Evolutionary conservation across 176 grass and related monocot species (phyloP).

Genomic region (Aegilops speltoides): DNA sequence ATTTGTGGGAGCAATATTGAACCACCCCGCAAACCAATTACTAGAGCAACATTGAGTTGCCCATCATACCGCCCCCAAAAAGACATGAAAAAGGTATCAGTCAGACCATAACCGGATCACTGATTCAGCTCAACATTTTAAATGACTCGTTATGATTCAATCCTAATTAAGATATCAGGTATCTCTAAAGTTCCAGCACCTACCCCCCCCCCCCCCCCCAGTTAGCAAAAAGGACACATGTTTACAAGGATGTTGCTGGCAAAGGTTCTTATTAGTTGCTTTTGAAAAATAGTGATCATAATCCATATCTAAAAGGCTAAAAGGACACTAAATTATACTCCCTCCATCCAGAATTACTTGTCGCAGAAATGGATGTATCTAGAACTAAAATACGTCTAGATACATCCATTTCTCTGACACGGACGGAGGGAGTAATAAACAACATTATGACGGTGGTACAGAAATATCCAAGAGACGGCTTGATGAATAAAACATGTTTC

Average conservation of each 20-base stretch:
- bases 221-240: not conserved
- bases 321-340: not conserved
- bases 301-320: not conserved
- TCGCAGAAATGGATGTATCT: too few relatives aligned
- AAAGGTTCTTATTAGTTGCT: conserved; percentile 12
- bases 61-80: not conserved
- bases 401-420: too few relatives aligned
- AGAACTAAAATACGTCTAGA: too few relatives aligned
- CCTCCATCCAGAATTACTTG: too few relatives aligned
- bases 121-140: not conserved
- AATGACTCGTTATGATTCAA: not conserved
- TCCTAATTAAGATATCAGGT: conserved; percentile 3
- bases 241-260: conserved; percentile 13
- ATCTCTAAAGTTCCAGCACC: not conserved
- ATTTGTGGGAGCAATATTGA: not conserved
- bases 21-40: not conserved
- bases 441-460: not conserved
- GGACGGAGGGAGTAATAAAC: not conserved
- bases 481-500: conserved; percentile 3
- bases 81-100: not conserved
- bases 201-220: not conserved
- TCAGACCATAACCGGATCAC: not conserved
- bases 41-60: not conserved
- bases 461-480: conserved; percentile 1
- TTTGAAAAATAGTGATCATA: not conserved